These are phyloP conservation scores for Leccinum obscurum DNA, from an alignment of 768 basidiomycete species.

Conservation along the genomic window DNA sequence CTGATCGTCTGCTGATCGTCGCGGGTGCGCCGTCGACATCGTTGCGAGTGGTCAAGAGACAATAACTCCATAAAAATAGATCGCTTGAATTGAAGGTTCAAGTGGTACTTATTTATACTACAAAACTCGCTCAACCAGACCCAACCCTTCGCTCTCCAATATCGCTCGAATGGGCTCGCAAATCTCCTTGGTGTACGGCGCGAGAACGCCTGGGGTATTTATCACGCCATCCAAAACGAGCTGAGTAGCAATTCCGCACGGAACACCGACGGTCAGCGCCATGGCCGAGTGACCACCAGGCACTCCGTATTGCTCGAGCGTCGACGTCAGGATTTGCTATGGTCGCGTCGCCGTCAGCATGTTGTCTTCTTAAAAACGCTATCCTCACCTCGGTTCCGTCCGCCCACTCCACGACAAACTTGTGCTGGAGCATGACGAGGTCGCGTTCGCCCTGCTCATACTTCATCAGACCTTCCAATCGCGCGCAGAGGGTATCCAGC, in stretches of 20 bases:
- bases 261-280: slow-evolving; percentile 89
- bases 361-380: neutral
- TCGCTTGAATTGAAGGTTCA: neutral
- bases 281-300: slow-evolving; percentile 83
- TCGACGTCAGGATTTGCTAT: slow-evolving; percentile 77
- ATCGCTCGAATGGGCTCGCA: slow-evolving; percentile 70
- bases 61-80: neutral
- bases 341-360: slow-evolving; percentile 4
- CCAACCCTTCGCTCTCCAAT: slow-evolving; percentile 74
- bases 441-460: slow-evolving; percentile 91
- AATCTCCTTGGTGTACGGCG: slow-evolving; percentile 84
- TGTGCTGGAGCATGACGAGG: slow-evolving; percentile 97
- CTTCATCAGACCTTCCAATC: slow-evolving; percentile 88
- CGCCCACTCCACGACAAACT: slow-evolving; percentile 88
- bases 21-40: slow-evolving; percentile 23
- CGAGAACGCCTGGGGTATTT: slow-evolving; percentile 74
- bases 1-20: slow-evolving; percentile 51
- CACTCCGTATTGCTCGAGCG: slow-evolving; percentile 85
- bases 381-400: slow-evolving; percentile 69
- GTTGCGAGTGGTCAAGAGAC: neutral
- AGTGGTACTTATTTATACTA: neutral
- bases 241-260: slow-evolving; percentile 93
- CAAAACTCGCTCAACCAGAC: slow-evolving; percentile 68
- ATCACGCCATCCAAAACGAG: slow-evolving; percentile 87
- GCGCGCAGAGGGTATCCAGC: slow-evolving; percentile 91